Evolutionary conservation across 306 rosid genomes (phyloP).

Genomic region (Senna siamea): DNA sequence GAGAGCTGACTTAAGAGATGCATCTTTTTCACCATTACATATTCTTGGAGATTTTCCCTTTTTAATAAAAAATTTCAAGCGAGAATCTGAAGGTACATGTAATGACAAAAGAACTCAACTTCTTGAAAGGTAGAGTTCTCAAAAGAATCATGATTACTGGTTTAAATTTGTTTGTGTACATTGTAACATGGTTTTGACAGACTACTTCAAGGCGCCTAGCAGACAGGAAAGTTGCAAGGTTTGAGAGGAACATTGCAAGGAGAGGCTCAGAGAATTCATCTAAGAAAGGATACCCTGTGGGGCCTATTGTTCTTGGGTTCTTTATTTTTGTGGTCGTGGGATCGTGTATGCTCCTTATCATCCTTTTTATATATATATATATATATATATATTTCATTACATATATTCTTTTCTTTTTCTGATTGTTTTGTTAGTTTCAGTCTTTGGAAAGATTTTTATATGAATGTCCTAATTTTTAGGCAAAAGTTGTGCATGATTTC

Average conservation of each 20-base stretch:
- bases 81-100: too few relatives aligned
- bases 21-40: too few relatives aligned
- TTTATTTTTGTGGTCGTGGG: constrained; percentile 59
- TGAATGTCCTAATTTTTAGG: background rate
- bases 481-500: background rate
- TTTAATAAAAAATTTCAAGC: too few relatives aligned
- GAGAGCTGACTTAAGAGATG: background rate
- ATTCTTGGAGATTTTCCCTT: background rate
- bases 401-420: background rate
- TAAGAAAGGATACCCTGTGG: constrained; percentile 63
- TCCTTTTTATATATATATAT: too few relatives aligned
- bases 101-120: background rate
- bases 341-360: constrained; percentile 52
- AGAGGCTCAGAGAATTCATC: constrained; percentile 53
- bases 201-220: constrained; percentile 75
- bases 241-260: constrained; percentile 57
- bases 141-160: background rate
- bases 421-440: background rate
- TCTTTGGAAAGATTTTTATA: background rate
- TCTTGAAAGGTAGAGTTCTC: background rate
- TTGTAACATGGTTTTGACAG: constrained; percentile 42
- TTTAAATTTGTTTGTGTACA: background rate
- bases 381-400: too few relatives aligned
- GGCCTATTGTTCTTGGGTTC: constrained; percentile 57
- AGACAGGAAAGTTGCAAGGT: constrained; percentile 76